Percentiles rank a stretch among this genome's conserved stretches.
These are phyloP conservation scores for Aurantiochytrium sp. DNA, from an alignment of 108 stramenopile genomes.

Conservation along the genomic window DNA sequence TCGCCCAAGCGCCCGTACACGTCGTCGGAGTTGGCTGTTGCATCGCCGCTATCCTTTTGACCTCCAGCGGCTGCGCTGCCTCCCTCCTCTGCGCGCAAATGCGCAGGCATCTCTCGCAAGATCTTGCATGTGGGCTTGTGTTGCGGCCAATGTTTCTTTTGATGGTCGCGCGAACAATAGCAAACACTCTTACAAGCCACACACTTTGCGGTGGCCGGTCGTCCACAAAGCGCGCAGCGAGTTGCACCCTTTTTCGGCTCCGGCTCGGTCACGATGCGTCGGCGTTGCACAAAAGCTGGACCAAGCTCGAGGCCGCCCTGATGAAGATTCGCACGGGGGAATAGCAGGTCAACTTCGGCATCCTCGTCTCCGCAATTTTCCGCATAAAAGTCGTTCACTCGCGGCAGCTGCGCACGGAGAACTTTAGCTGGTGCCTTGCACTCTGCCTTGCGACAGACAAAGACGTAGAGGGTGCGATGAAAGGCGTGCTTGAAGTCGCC, in stretches of 20 bases:
- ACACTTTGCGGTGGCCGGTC: not conserved
- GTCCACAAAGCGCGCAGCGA: not conserved
- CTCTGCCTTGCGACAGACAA: not conserved
- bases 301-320: not conserved
- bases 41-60: not conserved
- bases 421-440: not conserved
- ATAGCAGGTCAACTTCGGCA: not conserved
- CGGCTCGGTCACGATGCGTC: not conserved
- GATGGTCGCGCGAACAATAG: not conserved
- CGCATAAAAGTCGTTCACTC: not conserved
- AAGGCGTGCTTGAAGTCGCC: not conserved
- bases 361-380: not conserved
- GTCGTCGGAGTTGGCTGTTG: not conserved
- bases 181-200: not conserved
- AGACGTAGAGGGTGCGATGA: not conserved
- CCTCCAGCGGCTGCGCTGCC: not conserved
- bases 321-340: not conserved
- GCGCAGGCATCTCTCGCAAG: not conserved
- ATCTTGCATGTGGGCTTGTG: slow-evolving; percentile 1
- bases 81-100: not conserved
- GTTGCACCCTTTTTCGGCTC: not conserved
- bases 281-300: not conserved
- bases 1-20: not conserved
- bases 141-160: not conserved
- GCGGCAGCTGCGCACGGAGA: not conserved